These are phyloP conservation scores for Onygenales sp. DNA, from an alignment of 2,329 filamentous ascomycete genomes.

Conservation along the genomic window DNA sequence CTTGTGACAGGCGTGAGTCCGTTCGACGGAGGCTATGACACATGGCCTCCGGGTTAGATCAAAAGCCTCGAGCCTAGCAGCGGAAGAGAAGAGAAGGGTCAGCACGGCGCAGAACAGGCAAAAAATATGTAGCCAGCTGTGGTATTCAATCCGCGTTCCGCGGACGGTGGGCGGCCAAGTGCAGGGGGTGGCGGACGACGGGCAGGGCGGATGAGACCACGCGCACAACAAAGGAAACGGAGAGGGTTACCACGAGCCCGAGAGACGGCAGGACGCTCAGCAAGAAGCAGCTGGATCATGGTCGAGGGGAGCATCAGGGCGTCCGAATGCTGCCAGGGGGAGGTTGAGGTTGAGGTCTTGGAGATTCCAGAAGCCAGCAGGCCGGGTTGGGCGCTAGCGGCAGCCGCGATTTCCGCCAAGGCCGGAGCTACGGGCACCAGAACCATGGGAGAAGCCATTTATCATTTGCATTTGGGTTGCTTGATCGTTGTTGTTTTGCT, in stretches of 20 bases:
- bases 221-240: not conserved
- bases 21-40: slow-evolving; percentile 1
- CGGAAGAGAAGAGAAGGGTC: not conserved
- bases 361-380: not conserved
- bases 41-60: slow-evolving; percentile 9
- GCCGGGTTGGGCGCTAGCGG: no score
- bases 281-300: not conserved
- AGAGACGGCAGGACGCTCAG: not conserved
- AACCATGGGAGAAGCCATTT: not conserved
- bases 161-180: not conserved
- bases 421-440: not conserved
- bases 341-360: not conserved
- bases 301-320: not conserved
- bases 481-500: no score
- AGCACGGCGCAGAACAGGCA: not conserved
- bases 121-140: not conserved
- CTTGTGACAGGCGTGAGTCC: slow-evolving; percentile 8
- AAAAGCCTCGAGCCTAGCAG: slow-evolving; percentile 7
- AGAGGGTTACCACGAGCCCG: slow-evolving; percentile 1
- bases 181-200: not conserved
- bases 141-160: not conserved
- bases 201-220: not conserved
- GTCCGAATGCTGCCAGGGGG: not conserved
- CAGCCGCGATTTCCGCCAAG: not conserved
- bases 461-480: not conserved